A percentile compares a stretch with the other conserved stretches of the same genome.
These are phyloP conservation scores for Arbutus unedo DNA, from an alignment of 148 eudicot genomes.

Conservation along the genomic window DNA sequence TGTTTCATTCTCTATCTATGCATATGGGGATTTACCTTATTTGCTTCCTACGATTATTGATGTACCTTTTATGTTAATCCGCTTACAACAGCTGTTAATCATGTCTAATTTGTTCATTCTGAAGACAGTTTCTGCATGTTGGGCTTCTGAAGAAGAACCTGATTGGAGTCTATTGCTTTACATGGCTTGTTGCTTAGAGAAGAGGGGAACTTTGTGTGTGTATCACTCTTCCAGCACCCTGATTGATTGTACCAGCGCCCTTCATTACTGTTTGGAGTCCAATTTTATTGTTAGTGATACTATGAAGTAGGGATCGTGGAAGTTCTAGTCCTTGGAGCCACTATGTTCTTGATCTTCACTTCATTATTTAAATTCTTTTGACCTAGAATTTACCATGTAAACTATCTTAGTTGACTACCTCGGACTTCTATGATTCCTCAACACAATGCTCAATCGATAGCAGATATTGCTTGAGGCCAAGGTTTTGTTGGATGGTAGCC, in stretches of 20 bases:
- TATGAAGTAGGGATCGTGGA: neutral
- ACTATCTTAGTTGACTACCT: neutral
- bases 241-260: neutral
- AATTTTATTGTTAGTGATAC: neutral
- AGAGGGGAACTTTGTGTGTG: neutral
- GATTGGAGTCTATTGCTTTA: neutral
- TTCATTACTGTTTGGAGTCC: neutral
- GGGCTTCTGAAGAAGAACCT: conserved; percentile 2
- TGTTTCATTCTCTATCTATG: neutral
- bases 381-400: neutral
- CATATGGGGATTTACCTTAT: neutral
- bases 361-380: neutral
- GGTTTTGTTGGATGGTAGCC: neutral
- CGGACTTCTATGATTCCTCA: neutral
- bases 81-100: neutral
- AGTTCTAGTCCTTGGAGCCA: neutral
- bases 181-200: neutral
- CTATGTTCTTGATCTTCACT: neutral
- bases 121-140: neutral
- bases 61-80: neutral
- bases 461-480: neutral
- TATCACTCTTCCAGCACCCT: neutral
- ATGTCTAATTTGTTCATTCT: neutral
- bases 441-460: neutral
- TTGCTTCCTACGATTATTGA: neutral